Evolutionary conservation across 345 rosid species (phyloP), one percentile per base, ranked within the genome.

Genomic region (Kernera saxatilis): DNA sequence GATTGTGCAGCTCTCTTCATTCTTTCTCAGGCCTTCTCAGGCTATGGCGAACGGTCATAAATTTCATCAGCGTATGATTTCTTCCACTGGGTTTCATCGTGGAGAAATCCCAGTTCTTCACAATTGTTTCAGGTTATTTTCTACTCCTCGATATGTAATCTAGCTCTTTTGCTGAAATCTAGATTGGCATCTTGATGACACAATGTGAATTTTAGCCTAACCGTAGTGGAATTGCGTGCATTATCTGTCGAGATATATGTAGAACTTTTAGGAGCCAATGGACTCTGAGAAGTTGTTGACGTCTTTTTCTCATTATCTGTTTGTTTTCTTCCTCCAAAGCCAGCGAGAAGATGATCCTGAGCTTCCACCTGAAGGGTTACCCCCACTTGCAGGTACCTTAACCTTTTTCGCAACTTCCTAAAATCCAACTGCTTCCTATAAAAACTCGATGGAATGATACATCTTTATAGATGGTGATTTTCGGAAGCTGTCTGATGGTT

Each of bases 321-420:
- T 67, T 53, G 39, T 18, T 62, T 36, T 81, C 41, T 62, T 69
- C 70, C 61, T 74, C 55, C 73, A 74, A 78, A 93, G 98, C 87
- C 89, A 78, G 76, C 85, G 60, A 74, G 86, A 82, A 79, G 91
- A 83, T 74, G 79, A 80, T 40, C 35, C 12, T 59, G 83, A 87
- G 79, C 73, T 76, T 80, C 81, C 82, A 35, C 64, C 77, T 14
- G 89, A 82, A 70, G 87, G 78, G 40, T 79, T 75, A 19, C 67
- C 86, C 43, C 64, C 88, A 3, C 69, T 93, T 45, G 84, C 98
- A 90, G 97, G 97, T 93, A 64, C 45, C 82, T 41, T 63, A 51
- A 27, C 6, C 5, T 27, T 27, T 0, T 17, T 50, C 30, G 12
- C 4, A 5, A 27, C 22, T 27, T 8, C 17, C 46, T 65, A n/a